Conservation (phyloP, 1,284 basidiomycete genomes). For the Melampsora abietis-canadensis region DNA sequence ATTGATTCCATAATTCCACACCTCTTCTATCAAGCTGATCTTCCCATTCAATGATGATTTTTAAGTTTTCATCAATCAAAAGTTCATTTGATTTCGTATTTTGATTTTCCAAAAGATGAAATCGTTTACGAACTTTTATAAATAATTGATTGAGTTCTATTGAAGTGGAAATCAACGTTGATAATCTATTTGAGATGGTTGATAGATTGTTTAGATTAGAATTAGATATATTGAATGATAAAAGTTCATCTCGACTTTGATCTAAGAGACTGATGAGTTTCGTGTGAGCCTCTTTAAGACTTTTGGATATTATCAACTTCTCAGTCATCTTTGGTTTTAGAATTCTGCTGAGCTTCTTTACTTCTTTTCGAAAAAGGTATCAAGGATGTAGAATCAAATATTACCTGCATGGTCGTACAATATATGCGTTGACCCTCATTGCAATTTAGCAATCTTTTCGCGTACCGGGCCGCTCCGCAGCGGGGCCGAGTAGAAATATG, state of each 20-base stretch:
- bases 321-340: neutral
- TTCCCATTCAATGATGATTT: constrained; percentile 20
- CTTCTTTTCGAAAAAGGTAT: too few relatives aligned
- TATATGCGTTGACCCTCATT: too few relatives aligned
- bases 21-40: constrained; percentile 34
- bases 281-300: neutral
- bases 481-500: too few relatives aligned
- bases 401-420: too few relatives aligned
- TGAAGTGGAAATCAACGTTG: constrained; percentile 2
- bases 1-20: constrained; percentile 41
- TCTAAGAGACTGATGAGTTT: neutral
- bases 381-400: too few relatives aligned
- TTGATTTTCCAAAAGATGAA: neutral
- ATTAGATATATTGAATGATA: neutral
- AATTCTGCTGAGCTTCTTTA: too few relatives aligned
- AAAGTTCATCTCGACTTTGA: neutral
- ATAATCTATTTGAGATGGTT: neutral
- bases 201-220: neutral
- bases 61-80: neutral
- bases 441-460: too few relatives aligned
- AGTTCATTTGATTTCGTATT: neutral
- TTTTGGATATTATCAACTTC: neutral
- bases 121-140: neutral
- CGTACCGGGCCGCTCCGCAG: too few relatives aligned
- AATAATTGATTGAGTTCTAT: neutral